Conservation (phyloP, 1,284 basidiomycete genomes). For the Pseudozyma hubeiensis region DNA sequence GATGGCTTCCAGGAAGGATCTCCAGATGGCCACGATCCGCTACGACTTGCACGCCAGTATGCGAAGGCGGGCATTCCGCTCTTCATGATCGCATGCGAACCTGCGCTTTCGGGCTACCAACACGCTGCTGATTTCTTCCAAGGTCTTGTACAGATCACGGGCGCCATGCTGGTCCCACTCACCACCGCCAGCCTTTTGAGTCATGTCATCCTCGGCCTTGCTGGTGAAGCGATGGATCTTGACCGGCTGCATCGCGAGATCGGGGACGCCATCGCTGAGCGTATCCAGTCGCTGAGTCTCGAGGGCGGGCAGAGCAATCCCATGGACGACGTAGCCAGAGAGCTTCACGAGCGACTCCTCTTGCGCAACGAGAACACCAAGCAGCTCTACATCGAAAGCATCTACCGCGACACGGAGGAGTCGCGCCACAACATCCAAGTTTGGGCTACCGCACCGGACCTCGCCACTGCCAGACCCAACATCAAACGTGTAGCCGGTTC, state of each 20-base stretch:
- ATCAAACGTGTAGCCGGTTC: conserved; percentile 76
- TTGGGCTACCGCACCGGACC: conserved; percentile 80
- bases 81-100: conserved; percentile 88
- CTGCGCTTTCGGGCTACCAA: conserved; percentile 82
- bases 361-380: conserved; percentile 96
- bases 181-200: conserved; percentile 94
- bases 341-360: conserved; percentile 89
- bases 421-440: conserved; percentile 88
- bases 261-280: conserved; percentile 89
- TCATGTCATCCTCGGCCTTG: conserved; percentile 97
- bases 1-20: conserved; percentile 76
- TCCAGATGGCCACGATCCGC: conserved; percentile 80
- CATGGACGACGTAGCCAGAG: conserved; percentile 93
- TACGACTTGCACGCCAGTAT: conserved; percentile 88
- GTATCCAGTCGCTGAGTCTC: conserved; percentile 80
- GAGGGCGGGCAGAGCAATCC: conserved; percentile 74
- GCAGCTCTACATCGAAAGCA: conserved; percentile 94
- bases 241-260: conserved; percentile 94
- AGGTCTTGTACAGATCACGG: conserved; percentile 64
- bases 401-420: conserved; percentile 76
- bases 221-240: conserved; percentile 96
- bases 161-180: conserved; percentile 91
- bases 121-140: conserved; percentile 87
- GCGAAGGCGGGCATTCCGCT: conserved; percentile 77
- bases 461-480: conserved; percentile 81